A percentile compares a stretch with the other conserved stretches of the same genome.
phyloP scores from a whole-genome alignment of 495 filamentous ascomycete genomes.

The Geoglossum glabrum region DNA sequence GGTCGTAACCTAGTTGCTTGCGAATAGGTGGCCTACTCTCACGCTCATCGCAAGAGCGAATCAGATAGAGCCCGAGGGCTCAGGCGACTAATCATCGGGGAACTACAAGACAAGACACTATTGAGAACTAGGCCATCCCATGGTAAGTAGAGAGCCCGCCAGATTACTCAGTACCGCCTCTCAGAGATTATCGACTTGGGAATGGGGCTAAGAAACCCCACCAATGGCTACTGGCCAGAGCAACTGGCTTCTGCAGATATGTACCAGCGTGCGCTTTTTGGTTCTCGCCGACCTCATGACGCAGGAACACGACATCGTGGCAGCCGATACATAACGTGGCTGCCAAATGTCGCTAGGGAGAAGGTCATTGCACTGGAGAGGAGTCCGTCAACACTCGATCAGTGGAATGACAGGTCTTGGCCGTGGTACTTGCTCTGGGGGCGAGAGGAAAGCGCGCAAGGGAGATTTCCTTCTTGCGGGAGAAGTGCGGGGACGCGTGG shows the following conservation, averaged over 20 bases:
- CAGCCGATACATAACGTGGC: not conserved
- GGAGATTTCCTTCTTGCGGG: not conserved
- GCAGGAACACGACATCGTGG: not conserved
- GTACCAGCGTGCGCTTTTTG: not conserved
- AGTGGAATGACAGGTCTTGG: constrained; percentile 1
- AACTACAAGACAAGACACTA: not conserved
- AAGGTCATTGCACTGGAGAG: not conserved
- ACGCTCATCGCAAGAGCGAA: not conserved
- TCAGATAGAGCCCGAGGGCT: not conserved
- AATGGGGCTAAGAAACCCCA: not conserved
- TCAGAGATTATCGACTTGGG: not conserved
- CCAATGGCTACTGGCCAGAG: not conserved
- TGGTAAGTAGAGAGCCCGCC: not conserved
- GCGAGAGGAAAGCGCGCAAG: not conserved
- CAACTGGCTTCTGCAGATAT: not conserved
- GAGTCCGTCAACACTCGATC: not conserved
- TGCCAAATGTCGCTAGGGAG: not conserved
- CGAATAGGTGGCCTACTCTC: not conserved
- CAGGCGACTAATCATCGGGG: not conserved
- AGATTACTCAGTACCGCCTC: not conserved
- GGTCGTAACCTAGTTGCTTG: not conserved
- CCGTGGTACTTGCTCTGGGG: not conserved
- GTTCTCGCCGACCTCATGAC: not conserved
- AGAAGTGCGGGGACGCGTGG: not conserved
- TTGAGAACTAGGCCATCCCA: not conserved